These are phyloP conservation scores for Limonomyces culmigenus DNA, from an alignment of 1,284 basidiomycete genomes.

Conservation along the genomic window DNA sequence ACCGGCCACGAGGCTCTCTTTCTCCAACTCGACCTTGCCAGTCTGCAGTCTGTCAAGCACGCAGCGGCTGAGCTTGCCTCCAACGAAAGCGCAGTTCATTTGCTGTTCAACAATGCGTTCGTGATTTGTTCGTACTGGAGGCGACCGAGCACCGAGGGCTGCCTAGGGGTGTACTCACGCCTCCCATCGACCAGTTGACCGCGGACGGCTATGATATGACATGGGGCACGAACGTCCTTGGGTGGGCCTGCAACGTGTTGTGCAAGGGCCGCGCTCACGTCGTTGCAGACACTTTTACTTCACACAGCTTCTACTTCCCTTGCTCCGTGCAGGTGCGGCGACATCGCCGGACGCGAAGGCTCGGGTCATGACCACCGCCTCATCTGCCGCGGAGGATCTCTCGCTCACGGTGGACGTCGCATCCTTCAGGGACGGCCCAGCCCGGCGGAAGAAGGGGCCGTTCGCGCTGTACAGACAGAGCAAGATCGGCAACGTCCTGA, in stretches of 20 bases:
- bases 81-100: conserved; percentile 18
- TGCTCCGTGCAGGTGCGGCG: conserved; percentile 14
- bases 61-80: conserved; percentile 21
- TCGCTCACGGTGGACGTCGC: no score
- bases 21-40: conserved; percentile 30
- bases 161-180: conserved; percentile 36
- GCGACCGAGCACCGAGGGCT: neutral
- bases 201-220: conserved; percentile 40
- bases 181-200: conserved; percentile 25
- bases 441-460: conserved; percentile 11
- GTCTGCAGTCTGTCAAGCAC: conserved; percentile 22
- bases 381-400: conserved; percentile 5
- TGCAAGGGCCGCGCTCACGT: no score
- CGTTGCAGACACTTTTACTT: conserved; percentile 33
- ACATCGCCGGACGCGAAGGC: conserved; percentile 11
- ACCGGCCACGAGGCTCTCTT: conserved; percentile 22
- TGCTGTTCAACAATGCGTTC: conserved; percentile 23
- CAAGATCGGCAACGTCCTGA: conserved; percentile 18
- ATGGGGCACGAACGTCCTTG: no score
- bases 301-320: conserved; percentile 22
- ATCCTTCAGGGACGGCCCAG: conserved; percentile 13
- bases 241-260: no score
- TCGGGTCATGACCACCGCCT: conserved; percentile 21
- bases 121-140: conserved; percentile 4
- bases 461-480: conserved; percentile 22